Evolutionary conservation across 768 basidiomycete species (phyloP), one percentile per base, ranked within the genome.

Genomic region (Mycena galopus): DNA sequence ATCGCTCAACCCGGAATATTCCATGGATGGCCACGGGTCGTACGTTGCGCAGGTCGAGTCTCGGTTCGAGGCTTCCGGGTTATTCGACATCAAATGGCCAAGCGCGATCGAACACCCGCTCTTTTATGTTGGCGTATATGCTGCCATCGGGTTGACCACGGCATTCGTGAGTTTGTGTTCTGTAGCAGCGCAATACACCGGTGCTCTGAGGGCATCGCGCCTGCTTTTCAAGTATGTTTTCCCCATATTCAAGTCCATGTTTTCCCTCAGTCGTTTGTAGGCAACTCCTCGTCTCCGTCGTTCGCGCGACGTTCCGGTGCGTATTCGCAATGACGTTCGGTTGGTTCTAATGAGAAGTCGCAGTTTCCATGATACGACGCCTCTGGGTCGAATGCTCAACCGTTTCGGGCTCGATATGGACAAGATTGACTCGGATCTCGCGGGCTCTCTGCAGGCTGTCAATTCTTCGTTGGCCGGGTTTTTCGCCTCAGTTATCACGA

Each of bases 301-400:
- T 91, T 25, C 84, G 86, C 7, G 89, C 91, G 2, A 90, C 91
- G 12, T 90, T 92, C 85, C 84, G 91, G 56, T 90, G 25, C 32
- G 53, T 57, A 25, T 2, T 30, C 30, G 10, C 4, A 1, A 7
- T 14, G 9, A 16, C 17, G 7, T 10, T 50, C 27, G 4, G 10
- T 21, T 47, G 4, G n/a, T 47, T 47, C 21, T 2, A 21, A 47
- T 17, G 44, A 19, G 4, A 10, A 47, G n/a, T 47, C 21, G 19
- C 44, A 66, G 67, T 19, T 74, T 74, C 35, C 73, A 74, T 25
- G 76, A 96, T 78, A 91, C 92, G 0, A 96, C 95, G 0, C 95
- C 95, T 1, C 90, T 93, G 81, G 94, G 94, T 86, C 92, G 94
- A 2, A 92, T 96, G 88, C 85, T 96, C 75, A 96, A 96, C 81